These are phyloP conservation scores for Raphidocelis subcapitata DNA, from an alignment of 139 green algal genomes.

Conservation along the genomic window DNA sequence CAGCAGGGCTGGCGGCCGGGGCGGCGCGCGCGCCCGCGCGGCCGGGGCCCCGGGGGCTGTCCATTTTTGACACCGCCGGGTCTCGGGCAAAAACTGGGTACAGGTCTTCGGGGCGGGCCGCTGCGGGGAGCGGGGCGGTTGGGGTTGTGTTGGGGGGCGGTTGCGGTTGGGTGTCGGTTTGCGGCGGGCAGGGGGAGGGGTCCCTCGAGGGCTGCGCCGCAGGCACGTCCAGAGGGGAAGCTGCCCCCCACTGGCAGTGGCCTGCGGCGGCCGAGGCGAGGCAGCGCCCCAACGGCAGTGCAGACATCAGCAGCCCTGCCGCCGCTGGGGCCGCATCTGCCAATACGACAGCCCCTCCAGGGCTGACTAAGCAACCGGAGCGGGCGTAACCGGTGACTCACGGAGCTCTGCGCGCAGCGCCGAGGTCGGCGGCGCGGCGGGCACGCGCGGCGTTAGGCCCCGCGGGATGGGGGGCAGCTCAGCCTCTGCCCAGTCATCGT, in stretches of 20 bases:
- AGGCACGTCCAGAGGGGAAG: neutral
- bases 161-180: too few relatives aligned
- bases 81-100: constrained; percentile 2
- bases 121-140: neutral
- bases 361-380: too few relatives aligned
- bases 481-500: neutral
- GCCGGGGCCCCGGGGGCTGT: neutral
- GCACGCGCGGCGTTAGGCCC: neutral
- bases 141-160: neutral
- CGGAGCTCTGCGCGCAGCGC: neutral
- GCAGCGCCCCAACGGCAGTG: too few relatives aligned
- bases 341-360: too few relatives aligned
- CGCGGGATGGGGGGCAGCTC: neutral
- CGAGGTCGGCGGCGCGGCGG: neutral
- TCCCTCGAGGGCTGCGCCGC: neutral
- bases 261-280: too few relatives aligned
- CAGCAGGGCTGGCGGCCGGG: neutral
- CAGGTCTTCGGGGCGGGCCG: neutral
- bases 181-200: too few relatives aligned
- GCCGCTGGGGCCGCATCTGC: too few relatives aligned
- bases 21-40: neutral
- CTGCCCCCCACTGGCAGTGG: neutral
- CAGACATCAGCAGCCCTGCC: too few relatives aligned
- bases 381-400: neutral
- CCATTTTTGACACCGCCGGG: neutral